Percentiles rank a stretch among this genome's conserved stretches.
Conservation (phyloP, 768 basidiomycete species). For the Chalciporus chontae region DNA sequence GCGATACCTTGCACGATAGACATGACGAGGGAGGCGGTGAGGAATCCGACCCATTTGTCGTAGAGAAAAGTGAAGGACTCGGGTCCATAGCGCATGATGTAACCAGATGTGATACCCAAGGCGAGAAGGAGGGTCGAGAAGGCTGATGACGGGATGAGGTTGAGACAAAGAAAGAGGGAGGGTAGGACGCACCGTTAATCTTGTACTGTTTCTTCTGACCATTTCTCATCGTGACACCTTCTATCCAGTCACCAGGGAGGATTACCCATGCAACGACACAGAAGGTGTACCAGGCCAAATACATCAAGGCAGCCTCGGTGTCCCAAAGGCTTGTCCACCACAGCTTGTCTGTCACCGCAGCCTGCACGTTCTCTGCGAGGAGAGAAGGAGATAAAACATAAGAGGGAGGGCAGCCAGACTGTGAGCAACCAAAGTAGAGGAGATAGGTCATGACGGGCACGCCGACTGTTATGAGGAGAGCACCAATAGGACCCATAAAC, state of each 20-base stretch:
- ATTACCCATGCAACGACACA: constrained; percentile 77
- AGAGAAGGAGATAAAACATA: constrained; percentile 34
- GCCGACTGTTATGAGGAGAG: constrained; percentile 61
- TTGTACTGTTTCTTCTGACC: constrained; percentile 83
- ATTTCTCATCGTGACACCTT: constrained; percentile 68
- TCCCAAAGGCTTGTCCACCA: constrained; percentile 87
- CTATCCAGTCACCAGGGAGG: constrained; percentile 69
- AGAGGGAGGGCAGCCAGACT: constrained; percentile 65
- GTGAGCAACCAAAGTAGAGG: constrained; percentile 77
- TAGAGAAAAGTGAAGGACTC: constrained; percentile 85
- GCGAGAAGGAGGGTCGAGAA: constrained; percentile 85
- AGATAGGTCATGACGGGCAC: constrained; percentile 72
- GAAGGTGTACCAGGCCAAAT: constrained; percentile 90
- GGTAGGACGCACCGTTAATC: constrained; percentile 74
- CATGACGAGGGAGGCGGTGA: constrained; percentile 81
- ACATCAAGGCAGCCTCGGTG: constrained; percentile 67
- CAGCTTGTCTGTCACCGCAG: constrained; percentile 42
- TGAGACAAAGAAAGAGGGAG: background rate
- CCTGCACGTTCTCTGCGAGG: constrained; percentile 36
- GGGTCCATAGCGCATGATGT: constrained; percentile 71
- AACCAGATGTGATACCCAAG: constrained; percentile 66
- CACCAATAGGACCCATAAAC: constrained; percentile 80
- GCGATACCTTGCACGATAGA: constrained; percentile 67
- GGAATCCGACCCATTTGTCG: constrained; percentile 86
- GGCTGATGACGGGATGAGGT: constrained; percentile 41